phyloP scores from a whole-genome alignment of 2,329 filamentous ascomycete species.

The Eutypella sp. region DNA sequence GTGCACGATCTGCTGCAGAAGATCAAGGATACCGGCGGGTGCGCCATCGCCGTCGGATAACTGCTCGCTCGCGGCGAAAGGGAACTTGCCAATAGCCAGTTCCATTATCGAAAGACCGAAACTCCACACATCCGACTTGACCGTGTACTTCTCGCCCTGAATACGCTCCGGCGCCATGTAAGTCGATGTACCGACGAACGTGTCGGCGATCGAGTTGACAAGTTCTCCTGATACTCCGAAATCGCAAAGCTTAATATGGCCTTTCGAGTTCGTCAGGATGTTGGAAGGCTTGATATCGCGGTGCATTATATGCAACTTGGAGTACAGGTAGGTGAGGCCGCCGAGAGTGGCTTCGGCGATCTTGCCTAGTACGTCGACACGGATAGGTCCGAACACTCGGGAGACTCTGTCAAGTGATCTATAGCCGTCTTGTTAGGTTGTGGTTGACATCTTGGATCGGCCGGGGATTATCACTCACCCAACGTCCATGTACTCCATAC shows the following conservation, averaged over 20 bases:
- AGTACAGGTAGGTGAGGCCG: slow-evolving; percentile 91
- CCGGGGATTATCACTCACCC: slow-evolving; percentile 78
- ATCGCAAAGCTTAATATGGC: slow-evolving; percentile 94
- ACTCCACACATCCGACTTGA: slow-evolving; percentile 99
- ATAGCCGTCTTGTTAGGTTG: slow-evolving; percentile 21
- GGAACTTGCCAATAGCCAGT: slow-evolving; percentile 93
- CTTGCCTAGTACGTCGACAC: slow-evolving; percentile 94
- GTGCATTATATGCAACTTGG: slow-evolving; percentile 96
- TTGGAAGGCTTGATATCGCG: slow-evolving; percentile 98
- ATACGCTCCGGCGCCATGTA: slow-evolving; percentile 99
- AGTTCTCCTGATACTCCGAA: slow-evolving; percentile 98
- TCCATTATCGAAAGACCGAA: slow-evolving; percentile 96
- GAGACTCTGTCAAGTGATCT: slow-evolving; percentile 92
- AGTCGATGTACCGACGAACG: slow-evolving; percentile 95
- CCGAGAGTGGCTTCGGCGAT: slow-evolving; percentile 94
- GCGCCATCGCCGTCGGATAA: slow-evolving; percentile 70
- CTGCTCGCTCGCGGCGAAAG: slow-evolving; percentile 73
- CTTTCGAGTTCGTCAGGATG: slow-evolving; percentile 89
- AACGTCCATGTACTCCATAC: slow-evolving; percentile 99
- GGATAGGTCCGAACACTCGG: slow-evolving; percentile 87
- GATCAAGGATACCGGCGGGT: slow-evolving; percentile 90
- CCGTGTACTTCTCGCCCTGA: slow-evolving; percentile 92
- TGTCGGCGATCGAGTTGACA: slow-evolving; percentile 96
- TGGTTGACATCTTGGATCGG: slow-evolving; percentile 1
- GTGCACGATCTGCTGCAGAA: slow-evolving; percentile 95